A percentile compares a stretch with the other conserved stretches of the same genome.
Conservation (phyloP, 768 basidiomycete species). For the Holtermannia corniformis region DNA sequence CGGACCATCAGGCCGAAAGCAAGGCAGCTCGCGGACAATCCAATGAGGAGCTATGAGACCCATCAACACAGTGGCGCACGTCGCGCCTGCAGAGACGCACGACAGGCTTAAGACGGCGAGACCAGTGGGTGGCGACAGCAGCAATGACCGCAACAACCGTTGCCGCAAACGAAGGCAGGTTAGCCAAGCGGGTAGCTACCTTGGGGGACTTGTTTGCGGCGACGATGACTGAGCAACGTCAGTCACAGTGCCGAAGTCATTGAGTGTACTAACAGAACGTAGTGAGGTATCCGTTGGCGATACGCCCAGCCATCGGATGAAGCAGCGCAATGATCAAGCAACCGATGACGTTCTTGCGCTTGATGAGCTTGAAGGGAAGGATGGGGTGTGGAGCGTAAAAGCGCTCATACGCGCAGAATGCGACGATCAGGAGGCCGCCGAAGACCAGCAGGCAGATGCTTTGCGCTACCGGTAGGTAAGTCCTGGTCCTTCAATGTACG, state of each 20-base stretch:
- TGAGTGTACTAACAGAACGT: constrained; percentile 19
- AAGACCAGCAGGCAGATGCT: constrained; percentile 31
- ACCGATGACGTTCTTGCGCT: constrained; percentile 32
- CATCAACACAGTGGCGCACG: not conserved
- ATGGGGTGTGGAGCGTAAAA: constrained; percentile 36
- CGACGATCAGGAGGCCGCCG: constrained; percentile 21
- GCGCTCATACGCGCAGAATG: constrained; percentile 32
- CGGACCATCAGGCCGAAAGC: constrained; percentile 36
- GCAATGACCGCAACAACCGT: constrained; percentile 17
- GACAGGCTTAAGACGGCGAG: constrained; percentile 36
- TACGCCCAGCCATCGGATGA: constrained; percentile 33
- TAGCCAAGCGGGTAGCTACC: constrained; percentile 16
- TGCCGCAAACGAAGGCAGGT: constrained; percentile 17
- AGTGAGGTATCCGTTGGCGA: constrained; percentile 17
- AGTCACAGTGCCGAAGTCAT: not conserved
- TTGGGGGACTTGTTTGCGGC: constrained; percentile 19
- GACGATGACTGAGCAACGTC: constrained; percentile 5
- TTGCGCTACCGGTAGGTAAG: constrained; percentile 15
- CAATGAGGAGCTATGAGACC: constrained; percentile 15
- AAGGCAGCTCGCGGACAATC: constrained; percentile 28
- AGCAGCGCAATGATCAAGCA: constrained; percentile 29
- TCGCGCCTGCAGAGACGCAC: constrained; percentile 2
- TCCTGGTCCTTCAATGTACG: too few species aligned
- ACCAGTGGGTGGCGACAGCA: constrained; percentile 22
- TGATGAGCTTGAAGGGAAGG: constrained; percentile 34